Evolutionary conservation across 2,329 filamentous ascomycete species (phyloP).

Genomic region (Metarhizium sp.): DNA sequence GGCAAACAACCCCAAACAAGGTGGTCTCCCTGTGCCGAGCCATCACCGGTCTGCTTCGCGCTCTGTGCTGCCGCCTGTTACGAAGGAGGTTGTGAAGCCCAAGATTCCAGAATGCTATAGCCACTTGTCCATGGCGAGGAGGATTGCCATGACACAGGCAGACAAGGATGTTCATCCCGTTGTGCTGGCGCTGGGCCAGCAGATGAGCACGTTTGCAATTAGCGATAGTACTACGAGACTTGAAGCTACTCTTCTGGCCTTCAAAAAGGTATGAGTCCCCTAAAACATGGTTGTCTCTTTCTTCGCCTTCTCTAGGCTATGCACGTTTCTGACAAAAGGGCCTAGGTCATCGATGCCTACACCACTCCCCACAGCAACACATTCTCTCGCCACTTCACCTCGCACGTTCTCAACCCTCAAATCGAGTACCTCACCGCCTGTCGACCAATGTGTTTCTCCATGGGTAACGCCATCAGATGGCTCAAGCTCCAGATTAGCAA

Average conservation of each 20-base stretch:
- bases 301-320: neutral
- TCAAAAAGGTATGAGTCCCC: conserved; percentile 60
- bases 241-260: conserved; percentile 78
- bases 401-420: conserved; percentile 84
- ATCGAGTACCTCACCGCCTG: conserved; percentile 92
- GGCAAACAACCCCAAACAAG: conserved; percentile 38
- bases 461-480: conserved; percentile 94
- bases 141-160: conserved; percentile 45
- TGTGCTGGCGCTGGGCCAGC: conserved; percentile 75
- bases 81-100: conserved; percentile 43
- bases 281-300: neutral
- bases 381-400: conserved; percentile 81
- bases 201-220: conserved; percentile 81
- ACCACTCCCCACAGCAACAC: conserved; percentile 77
- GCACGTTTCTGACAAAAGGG: neutral
- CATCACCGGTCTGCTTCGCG: conserved; percentile 25
- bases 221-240: conserved; percentile 84
- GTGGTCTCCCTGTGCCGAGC: conserved; percentile 24
- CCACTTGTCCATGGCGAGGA: conserved; percentile 63
- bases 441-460: conserved; percentile 90
- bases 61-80: conserved; percentile 21
- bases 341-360: conserved; percentile 83
- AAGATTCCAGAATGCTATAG: conserved; percentile 67
- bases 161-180: conserved; percentile 78
- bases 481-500: conserved; percentile 88